Base-by-base conservation (phyloP, 805 yeast species). In the Hanseniaspora valbyensis region DNA sequence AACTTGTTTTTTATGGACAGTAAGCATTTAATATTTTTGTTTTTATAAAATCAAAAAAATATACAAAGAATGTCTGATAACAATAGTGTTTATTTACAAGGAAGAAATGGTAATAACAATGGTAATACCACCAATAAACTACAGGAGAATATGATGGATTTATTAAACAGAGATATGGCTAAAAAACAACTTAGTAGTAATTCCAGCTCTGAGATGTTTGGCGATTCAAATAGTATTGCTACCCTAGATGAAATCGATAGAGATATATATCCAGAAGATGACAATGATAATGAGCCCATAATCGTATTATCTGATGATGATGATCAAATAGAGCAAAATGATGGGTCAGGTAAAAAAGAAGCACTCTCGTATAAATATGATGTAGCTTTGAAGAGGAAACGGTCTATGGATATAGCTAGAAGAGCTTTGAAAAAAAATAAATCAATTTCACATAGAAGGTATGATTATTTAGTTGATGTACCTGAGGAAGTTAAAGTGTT, bases 281-380 rank as follows among this genome's bases (percentile, higher is more conserved):
- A 13, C 4, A 2, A 24, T 10, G 41, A 38, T 10, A 24, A 38
- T n/a, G 43, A n/a, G n/a, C n/a, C 21, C 4, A n/a, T 24, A 10
- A 46, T 46, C 8, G 16, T 24, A 13, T 12, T 46, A 9, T 46
- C 50, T 7, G 44, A 46, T 24, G 50, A 46, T 22, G 21, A 29
- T 12, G 16, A 22, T 24, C n/a, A 44, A 28, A 21, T 14, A 21
- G 12, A 5, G 14, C 21, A 34, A 29, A 37, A n/a, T n/a, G n/a
- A n/a, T n/a, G n/a, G n/a, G n/a, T 12, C 2, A 26, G 22, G 14
- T 2, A 24, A 4, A 24, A 45, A 13, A 14, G 38, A 45, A 25
- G 16, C n/a, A 4, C 28, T 10, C 9, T 21, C 26, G 19, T 37
- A 39, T 13, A 21, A 18, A 9, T 45, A 45, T 18, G 38, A 45